A percentile compares a stretch with the other conserved stretches of the same genome.
Conservation (phyloP, 768 basidiomycete species). For the Omphalotus guepiniiformis region DNA sequence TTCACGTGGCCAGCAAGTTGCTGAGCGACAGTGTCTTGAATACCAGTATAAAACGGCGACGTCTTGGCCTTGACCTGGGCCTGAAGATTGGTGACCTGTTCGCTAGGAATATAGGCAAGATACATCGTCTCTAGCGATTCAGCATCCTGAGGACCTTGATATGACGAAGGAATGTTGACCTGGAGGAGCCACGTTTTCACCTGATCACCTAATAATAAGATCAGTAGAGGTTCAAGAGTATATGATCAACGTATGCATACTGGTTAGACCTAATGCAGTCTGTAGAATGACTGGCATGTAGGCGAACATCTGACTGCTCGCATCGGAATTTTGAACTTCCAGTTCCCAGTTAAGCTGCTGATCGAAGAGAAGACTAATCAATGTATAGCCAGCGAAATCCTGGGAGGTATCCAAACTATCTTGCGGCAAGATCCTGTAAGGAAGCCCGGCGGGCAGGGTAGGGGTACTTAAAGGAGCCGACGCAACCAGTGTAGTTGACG, state of each 20-base stretch:
- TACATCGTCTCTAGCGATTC: constrained; percentile 44
- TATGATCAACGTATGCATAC: constrained; percentile 21
- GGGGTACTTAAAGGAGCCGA: constrained; percentile 14
- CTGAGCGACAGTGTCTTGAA: constrained; percentile 37
- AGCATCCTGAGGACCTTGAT: constrained; percentile 34
- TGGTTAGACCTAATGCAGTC: constrained; percentile 26
- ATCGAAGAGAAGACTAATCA: constrained; percentile 68
- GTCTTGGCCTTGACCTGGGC: constrained; percentile 39
- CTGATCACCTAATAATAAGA: constrained; percentile 20
- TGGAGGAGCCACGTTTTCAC: constrained; percentile 28
- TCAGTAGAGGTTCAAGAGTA: constrained; percentile 7
- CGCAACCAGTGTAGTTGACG: constrained; percentile 19
- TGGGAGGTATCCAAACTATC: no score
- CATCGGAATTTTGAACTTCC: constrained; percentile 51
- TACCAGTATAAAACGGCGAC: constrained; percentile 33
- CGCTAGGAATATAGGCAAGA: constrained; percentile 44
- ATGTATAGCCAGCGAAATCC: constrained; percentile 34
- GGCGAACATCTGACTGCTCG: constrained; percentile 75
- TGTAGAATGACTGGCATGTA: constrained; percentile 49
- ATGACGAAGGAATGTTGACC: constrained; percentile 33
- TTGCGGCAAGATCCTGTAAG: constrained; percentile 54
- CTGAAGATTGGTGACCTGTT: constrained; percentile 40
- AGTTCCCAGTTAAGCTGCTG: constrained; percentile 60
- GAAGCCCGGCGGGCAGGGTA: constrained; percentile 55
- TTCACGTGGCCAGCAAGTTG: constrained; percentile 67